Base-by-base conservation (phyloP, 495 filamentous ascomycete genomes). In the Xylaria castorea region DNA sequence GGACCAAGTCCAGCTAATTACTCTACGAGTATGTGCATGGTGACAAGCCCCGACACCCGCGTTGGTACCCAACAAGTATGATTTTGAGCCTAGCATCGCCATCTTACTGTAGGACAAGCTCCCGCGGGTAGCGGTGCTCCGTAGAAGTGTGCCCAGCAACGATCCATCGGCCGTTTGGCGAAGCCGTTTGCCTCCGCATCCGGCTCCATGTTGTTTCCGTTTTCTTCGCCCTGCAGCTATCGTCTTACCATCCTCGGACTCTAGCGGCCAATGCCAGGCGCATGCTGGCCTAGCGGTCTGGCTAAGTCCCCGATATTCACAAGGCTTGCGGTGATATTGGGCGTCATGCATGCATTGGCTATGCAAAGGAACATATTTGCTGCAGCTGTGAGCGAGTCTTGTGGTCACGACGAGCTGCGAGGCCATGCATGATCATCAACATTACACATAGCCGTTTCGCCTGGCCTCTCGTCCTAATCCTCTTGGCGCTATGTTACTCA, bases 21-120 rank as follows among this genome's bases (percentile, higher is more conserved):
- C 36, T 34, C 1, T 12, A 62, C 8, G 18, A 34, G 42, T 32
- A 16, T 34, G 8, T 51, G 42, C 63, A 66, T 36, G 16, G 22
- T 18, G 64, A 53, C 64, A 30, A 30, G 42, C 46, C 32, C 27
- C 16, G 44, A 46, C 34, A 71, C 32, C 44, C 68, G 58, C 46
- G 68, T 71, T 71, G 68, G 58, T 71, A 71, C 68, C 68, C 46
- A 64, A 71, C 44, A 40, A 48, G n/a, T n/a, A 64, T 42, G 40
- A 22, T 27, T 50, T 32, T 25, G 20, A 50, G 42, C 58, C 68
- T 12, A 62, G 36, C 42, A 70, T 51, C 40, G 40, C 11, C n/a
- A 69, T 69, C 38, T 46, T 34, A 22, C n/a, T 22, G 50, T 68
- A 20, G 14, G 50, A 42, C 66, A 57, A 30, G 64, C 12, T 53